Conservation (phyloP, 2,329 filamentous ascomycete genomes). For the Gyromitra esculenta region DNA sequence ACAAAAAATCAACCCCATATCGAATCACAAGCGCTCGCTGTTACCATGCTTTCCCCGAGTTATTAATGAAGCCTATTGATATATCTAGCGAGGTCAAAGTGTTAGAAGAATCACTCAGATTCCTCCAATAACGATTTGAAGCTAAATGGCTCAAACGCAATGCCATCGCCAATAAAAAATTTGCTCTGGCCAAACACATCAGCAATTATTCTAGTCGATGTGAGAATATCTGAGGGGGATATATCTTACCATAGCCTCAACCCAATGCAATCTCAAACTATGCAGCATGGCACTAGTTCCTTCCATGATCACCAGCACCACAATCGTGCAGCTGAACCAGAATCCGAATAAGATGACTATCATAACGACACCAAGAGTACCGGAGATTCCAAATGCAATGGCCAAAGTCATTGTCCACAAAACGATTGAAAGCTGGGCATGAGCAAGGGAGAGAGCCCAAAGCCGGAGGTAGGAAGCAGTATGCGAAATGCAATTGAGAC, state of each 20-base stretch:
- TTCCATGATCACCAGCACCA: slow-evolving; percentile 91
- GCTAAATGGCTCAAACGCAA: slow-evolving; percentile 87
- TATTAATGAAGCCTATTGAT: slow-evolving; percentile 10
- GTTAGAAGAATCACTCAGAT: slow-evolving; percentile 22
- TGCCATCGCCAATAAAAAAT: slow-evolving; percentile 82
- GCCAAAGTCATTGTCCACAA: slow-evolving; percentile 96
- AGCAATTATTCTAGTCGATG: slow-evolving; percentile 3
- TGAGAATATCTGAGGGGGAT: background rate
- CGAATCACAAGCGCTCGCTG: background rate
- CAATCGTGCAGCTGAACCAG: slow-evolving; percentile 87
- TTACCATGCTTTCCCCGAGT: background rate
- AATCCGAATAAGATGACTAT: slow-evolving; percentile 83
- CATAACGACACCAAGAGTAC: slow-evolving; percentile 77
- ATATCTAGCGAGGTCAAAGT: background rate
- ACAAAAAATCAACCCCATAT: slow-evolving; percentile 17
- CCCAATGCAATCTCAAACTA: slow-evolving; percentile 90
- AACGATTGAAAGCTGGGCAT: slow-evolving; percentile 96
- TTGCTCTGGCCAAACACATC: slow-evolving; percentile 48
- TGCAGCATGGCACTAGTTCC: slow-evolving; percentile 96
- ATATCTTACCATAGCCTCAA: slow-evolving; percentile 88
- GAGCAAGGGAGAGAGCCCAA: slow-evolving; percentile 95
- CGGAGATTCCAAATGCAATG: slow-evolving; percentile 74
- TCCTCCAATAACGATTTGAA: slow-evolving; percentile 87
- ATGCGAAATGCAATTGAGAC: slow-evolving; percentile 97
- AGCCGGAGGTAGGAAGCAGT: slow-evolving; percentile 98